Evolutionary conservation across 768 basidiomycete species (phyloP).

Genomic region (Leucocoprinus leucothites): DNA sequence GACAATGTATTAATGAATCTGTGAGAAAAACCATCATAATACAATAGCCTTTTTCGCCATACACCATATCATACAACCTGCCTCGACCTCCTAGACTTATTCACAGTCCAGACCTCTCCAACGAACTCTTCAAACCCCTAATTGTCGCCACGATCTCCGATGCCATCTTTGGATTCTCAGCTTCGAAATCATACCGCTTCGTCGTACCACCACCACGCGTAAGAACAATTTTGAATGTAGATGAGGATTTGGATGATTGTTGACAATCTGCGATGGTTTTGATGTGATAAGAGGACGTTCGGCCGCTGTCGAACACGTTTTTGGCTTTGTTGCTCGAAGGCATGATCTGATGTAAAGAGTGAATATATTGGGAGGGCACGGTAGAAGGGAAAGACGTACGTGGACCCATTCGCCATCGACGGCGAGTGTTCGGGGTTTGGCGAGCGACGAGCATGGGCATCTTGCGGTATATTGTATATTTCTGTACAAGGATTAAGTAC

Average conservation of each 20-base stretch:
- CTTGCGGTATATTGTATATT: constrained; percentile 91
- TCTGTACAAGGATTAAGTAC: constrained; percentile 50
- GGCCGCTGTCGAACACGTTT: constrained; percentile 84
- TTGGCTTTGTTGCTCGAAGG: constrained; percentile 76
- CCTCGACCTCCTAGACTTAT: constrained; percentile 60
- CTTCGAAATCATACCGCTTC: constrained; percentile 97
- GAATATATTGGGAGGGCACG: constrained; percentile 11
- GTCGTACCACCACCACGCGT: constrained; percentile 59
- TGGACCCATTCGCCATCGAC: constrained; percentile 95
- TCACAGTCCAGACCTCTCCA: constrained; percentile 65
- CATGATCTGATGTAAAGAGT: constrained; percentile 77
- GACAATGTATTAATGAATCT: too few relatives aligned
- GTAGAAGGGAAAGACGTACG: constrained; percentile 37
- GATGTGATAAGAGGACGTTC: constrained; percentile 91
- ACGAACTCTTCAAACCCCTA: constrained; percentile 55
- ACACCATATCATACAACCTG: constrained; percentile 45
- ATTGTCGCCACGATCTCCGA: constrained; percentile 80
- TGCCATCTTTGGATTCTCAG: constrained; percentile 79
- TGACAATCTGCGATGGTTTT: constrained; percentile 82
- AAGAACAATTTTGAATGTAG: constrained; percentile 87
- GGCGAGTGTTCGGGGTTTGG: constrained; percentile 86
- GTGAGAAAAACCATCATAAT: too few relatives aligned
- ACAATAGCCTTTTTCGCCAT: too few relatives aligned
- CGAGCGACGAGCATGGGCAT: constrained; percentile 91
- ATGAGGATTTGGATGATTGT: constrained; percentile 74